Percentiles rank a stretch among this genome's conserved stretches.
phyloP scores from a whole-genome alignment of 1,284 basidiomycete genomes.

The Leccinum fuscescens region DNA sequence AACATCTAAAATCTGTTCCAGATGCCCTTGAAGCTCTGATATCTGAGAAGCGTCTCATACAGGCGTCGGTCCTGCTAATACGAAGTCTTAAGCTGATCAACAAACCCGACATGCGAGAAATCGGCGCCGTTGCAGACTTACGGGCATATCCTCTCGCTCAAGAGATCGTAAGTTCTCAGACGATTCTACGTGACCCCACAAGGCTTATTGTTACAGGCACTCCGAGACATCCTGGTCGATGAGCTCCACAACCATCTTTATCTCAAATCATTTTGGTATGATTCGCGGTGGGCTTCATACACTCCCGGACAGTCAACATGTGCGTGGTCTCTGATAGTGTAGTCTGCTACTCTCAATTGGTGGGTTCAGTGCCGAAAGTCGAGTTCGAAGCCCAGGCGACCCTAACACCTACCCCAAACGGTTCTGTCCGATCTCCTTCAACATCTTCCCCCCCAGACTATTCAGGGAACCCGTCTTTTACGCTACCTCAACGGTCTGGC shows the following conservation, averaged over 20 bases:
- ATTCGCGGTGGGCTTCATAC: conserved; percentile 88
- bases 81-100: conserved; percentile 89
- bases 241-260: conserved; percentile 98
- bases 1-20: conserved; percentile 87
- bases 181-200: background rate
- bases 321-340: conserved; percentile 39
- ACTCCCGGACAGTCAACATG: conserved; percentile 74
- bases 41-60: conserved; percentile 90
- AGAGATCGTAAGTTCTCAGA: conserved; percentile 65
- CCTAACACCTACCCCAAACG: conserved; percentile 28
- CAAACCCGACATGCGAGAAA: conserved; percentile 89
- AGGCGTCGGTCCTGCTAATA: conserved; percentile 87
- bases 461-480: conserved; percentile 47
- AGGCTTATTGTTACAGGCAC: conserved; percentile 51
- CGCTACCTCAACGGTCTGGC: conserved; percentile 73
- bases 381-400: conserved; percentile 55
- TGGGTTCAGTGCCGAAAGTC: conserved; percentile 49
- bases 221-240: conserved; percentile 91
- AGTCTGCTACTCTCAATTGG: conserved; percentile 11
- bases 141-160: conserved; percentile 84
- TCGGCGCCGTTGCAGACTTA: conserved; percentile 91
- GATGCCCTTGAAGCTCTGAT: conserved; percentile 93
- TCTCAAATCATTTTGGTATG: conserved; percentile 95
- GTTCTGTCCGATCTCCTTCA: conserved; percentile 35
- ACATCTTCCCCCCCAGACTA: conserved; percentile 37